Base-by-base conservation (phyloP, 2,329 filamentous ascomycete species). In the Kalaharituber pfeilii region DNA sequence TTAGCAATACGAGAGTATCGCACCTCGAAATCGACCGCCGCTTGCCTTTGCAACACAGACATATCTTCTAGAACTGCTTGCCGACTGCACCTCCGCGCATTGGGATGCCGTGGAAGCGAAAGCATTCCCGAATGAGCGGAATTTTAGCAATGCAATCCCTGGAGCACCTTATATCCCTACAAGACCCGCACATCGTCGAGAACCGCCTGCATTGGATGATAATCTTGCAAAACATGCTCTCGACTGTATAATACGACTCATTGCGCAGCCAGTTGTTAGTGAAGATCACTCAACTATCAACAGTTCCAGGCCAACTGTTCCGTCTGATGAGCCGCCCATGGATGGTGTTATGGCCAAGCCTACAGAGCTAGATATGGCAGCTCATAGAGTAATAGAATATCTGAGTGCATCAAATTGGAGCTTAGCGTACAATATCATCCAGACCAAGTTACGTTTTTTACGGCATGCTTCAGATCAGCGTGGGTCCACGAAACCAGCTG, bases 351-450 rank as follows among this genome's bases (percentile, higher is more conserved):
- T 50, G 50, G 58, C 49, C 44, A 61, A 57, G 56, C 57, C 56
- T 26, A 63, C 33, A 26, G 61, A 63, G 24, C 53, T 65, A 27
- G 62, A 64, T 45, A 56, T 59, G 28, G 58, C 61, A 6, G 61
- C 60, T 5, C 64, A 57, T 36, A 58, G 57, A 30, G 62, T 83
- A 15, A 69, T 81, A 29, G 79, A 82, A 64, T 84, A 78, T 60
- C 67, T 80, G 56, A 81, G 78, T 13, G 80, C 77, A 6, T 78
- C 78, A 1, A 82, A 74, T 62, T 84, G 80, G 80, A 61, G 70
- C 27, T 67, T 72, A 36, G 73, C 77, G 2, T 77, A 62, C 51
- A 59, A 62, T 29, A 63, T 54, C 9, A 57, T 65, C n/a, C 57
- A 61, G 29, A 57, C 54, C 26, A 62, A 62, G 22, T 54, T 63